Evolutionary conservation across 148 eudicot genomes (phyloP), one percentile per base, ranked within the genome.

Genomic region (Vaccinium vitisidaea): DNA sequence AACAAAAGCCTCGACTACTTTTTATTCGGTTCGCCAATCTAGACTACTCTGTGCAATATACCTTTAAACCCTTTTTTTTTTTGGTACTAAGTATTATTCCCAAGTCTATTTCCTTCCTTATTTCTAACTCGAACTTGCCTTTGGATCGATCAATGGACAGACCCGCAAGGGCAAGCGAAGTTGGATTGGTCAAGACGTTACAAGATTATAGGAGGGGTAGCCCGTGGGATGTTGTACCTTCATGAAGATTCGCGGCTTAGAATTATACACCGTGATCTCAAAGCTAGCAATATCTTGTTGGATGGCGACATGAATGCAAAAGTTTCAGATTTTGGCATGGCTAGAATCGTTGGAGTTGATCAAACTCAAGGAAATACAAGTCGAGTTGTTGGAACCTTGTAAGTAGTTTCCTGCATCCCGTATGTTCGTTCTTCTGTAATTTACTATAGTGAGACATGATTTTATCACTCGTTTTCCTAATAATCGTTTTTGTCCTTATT

Each of bases 351-450:
- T n/a, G 79, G 79, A 19, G 18, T 76, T 21, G 79, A 76, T 76
- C 55, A 76, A 49, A 48, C 32, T 49, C 79, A 88, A 50, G 79
- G 84, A 52, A 84, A 75, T 48, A 75, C 79, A 75, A 75, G 3
- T 75, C 79, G 79, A 88, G 54, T 89, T 23, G 91, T 80, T 18
- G 91, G 93, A 9, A 91, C 91, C 69, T 87, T 84, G 93, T 91
- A 84, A 89, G 93, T 89, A 5, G n/a, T 1, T 23, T 27, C 46
- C 5, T 39, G 1, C n/a, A 48, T 25, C 8, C 1, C 6, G 0
- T 65, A 0, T 27, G n/a, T 21, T 6, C 65, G 7, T 70, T 49
- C 69, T 69, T 19, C 1, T 4, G 6, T 49, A 46, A 16, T 2
- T 14, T 25, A 39, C 8, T 36, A 32, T 32, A 32, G 36, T 32